Percentiles rank a stretch among this genome's conserved stretches.
phyloP scores from a whole-genome alignment of 768 basidiomycete genomes.

The Imleria badia region DNA sequence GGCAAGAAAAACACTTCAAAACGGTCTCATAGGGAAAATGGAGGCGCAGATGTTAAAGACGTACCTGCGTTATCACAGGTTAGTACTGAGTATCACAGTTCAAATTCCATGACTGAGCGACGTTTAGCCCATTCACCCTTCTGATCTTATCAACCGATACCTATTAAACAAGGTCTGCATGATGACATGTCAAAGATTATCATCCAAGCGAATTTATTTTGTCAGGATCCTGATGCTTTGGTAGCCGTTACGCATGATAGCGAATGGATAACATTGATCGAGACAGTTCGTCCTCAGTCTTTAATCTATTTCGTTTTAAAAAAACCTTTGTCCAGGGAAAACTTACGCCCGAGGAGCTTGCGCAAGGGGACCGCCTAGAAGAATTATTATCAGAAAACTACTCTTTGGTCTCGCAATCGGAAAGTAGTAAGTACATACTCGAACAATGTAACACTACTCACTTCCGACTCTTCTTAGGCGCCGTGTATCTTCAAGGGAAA shows the following conservation, averaged over 20 bases:
- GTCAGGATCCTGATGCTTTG: neutral
- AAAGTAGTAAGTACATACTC: neutral
- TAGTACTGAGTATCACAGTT: neutral
- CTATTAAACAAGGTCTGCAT: conserved; percentile 2
- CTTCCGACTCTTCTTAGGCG: neutral
- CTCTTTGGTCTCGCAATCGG: neutral
- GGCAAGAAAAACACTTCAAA: neutral
- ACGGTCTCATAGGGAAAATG: neutral
- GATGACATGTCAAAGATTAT: neutral
- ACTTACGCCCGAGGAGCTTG: neutral
- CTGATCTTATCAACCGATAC: conserved; percentile 4
- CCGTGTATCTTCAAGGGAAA: neutral
- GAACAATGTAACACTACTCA: neutral
- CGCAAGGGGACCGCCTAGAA: neutral
- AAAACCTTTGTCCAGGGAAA: neutral
- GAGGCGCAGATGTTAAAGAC: neutral
- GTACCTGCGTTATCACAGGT: conserved; percentile 9
- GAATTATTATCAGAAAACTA: neutral
- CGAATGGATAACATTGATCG: conserved; percentile 3
- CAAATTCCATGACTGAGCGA: neutral
- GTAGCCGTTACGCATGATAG: conserved; percentile 12
- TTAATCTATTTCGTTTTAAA: neutral
- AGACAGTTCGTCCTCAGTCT: neutral
- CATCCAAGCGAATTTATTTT: neutral
- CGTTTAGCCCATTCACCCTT: conserved; percentile 8